phyloP scores from a whole-genome alignment of 148 eudicot species.

The Chenopodium quinoa region DNA sequence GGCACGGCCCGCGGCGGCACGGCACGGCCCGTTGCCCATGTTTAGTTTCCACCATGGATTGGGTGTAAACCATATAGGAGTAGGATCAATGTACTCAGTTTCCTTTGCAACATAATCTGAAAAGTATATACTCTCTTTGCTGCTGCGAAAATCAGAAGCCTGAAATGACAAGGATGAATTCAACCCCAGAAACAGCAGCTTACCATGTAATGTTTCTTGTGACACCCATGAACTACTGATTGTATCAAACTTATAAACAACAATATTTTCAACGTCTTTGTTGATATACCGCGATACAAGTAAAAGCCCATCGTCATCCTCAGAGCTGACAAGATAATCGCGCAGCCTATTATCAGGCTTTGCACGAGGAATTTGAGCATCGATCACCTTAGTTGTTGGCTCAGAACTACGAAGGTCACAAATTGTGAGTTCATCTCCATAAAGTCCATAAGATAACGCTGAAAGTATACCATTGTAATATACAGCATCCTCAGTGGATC shows the following conservation, averaged over 20 bases:
- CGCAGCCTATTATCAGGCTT: neutral
- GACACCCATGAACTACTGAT: neutral
- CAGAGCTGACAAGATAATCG: neutral
- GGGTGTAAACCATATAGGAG: neutral
- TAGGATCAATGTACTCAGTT: neutral
- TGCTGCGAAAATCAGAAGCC: neutral
- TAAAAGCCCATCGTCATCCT: neutral
- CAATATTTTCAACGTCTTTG: neutral
- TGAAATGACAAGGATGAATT: neutral
- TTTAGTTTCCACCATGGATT: neutral
- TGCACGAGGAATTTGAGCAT: neutral
- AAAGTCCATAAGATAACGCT: neutral
- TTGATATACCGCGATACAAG: neutral
- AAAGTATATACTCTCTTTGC: neutral
- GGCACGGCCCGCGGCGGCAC: no score
- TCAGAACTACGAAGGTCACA: neutral
- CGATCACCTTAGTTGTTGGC: neutral
- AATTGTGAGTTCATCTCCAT: neutral
- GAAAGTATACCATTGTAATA: neutral
- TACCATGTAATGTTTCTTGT: neutral
- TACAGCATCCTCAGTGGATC: conserved; percentile 1
- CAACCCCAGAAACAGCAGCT: neutral
- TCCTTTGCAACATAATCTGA: neutral
- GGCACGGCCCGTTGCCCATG: no score
- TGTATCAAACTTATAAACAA: neutral